Conservation (phyloP, 495 filamentous ascomycete genomes). For the Chlorociboria aeruginascens region DNA sequence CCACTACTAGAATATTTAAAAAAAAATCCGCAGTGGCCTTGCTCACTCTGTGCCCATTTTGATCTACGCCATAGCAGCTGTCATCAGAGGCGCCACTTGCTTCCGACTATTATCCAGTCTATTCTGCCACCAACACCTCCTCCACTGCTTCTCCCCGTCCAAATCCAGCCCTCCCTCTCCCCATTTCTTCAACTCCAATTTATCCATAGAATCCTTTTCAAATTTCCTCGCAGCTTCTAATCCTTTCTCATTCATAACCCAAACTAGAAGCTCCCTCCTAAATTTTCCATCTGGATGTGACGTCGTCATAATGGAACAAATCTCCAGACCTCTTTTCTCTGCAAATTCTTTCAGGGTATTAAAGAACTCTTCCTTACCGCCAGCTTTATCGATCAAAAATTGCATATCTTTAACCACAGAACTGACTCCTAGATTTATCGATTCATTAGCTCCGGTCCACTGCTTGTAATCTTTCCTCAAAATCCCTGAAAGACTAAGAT, state of each 20-base stretch:
- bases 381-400: constrained; percentile 48
- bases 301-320: constrained; percentile 71
- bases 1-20: no score
- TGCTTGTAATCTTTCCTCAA: constrained; percentile 88
- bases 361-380: constrained; percentile 32
- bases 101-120: constrained; percentile 66
- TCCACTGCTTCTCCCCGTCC: constrained; percentile 27
- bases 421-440: constrained; percentile 57
- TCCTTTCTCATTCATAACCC: constrained; percentile 36
- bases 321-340: constrained; percentile 41
- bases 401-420: constrained; percentile 55
- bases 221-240: constrained; percentile 42
- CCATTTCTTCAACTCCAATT: constrained; percentile 48
- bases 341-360: constrained; percentile 42
- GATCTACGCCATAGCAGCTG: constrained; percentile 38
- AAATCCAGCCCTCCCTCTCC: constrained; percentile 31
- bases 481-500: constrained; percentile 58
- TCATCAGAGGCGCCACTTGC: constrained; percentile 75
- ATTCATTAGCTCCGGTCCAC: constrained; percentile 47
- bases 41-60: background rate
- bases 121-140: constrained; percentile 55
- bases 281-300: constrained; percentile 42
- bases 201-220: constrained; percentile 27
- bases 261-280: constrained; percentile 61
- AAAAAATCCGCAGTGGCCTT: no score